A percentile compares a stretch with the other conserved stretches of the same genome.
phyloP scores from a whole-genome alignment of 1,284 basidiomycete genomes.

The Rhodotorula sp. region DNA sequence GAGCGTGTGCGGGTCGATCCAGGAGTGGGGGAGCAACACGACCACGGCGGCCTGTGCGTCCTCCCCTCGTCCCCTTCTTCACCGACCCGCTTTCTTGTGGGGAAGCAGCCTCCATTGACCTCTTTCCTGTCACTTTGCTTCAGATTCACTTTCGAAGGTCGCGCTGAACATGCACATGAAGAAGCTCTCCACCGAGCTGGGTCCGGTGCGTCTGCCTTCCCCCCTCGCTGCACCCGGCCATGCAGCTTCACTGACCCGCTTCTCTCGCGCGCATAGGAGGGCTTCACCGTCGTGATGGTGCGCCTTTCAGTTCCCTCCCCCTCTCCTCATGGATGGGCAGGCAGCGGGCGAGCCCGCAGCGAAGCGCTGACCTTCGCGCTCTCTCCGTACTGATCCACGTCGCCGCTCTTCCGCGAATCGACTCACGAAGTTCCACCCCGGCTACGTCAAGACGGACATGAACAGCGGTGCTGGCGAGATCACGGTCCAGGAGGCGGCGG shows the following conservation, averaged over 20 bases:
- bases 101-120: constrained; percentile 2
- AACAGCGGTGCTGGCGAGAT: neutral
- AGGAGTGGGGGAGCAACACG: constrained; percentile 4
- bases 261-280: neutral
- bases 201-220: constrained; percentile 2
- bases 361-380: too few relatives aligned
- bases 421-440: neutral
- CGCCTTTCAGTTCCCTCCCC: neutral
- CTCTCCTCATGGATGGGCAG: too few relatives aligned
- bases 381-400: too few relatives aligned
- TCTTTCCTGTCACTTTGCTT: neutral
- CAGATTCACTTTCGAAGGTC: constrained; percentile 33
- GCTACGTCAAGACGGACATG: neutral
- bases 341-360: too few relatives aligned
- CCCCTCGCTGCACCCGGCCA: neutral
- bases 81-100: neutral
- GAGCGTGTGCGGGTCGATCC: constrained; percentile 14
- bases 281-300: neutral
- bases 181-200: constrained; percentile 34
- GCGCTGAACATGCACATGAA: constrained; percentile 34
- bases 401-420: neutral
- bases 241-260: neutral
- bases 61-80: neutral
- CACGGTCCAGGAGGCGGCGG: neutral
- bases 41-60: constrained; percentile 12